Evolutionary conservation across 2,329 filamentous ascomycete genomes (phyloP), one percentile per base, ranked within the genome.

Genomic region (Cordyceps cateniannulata): DNA sequence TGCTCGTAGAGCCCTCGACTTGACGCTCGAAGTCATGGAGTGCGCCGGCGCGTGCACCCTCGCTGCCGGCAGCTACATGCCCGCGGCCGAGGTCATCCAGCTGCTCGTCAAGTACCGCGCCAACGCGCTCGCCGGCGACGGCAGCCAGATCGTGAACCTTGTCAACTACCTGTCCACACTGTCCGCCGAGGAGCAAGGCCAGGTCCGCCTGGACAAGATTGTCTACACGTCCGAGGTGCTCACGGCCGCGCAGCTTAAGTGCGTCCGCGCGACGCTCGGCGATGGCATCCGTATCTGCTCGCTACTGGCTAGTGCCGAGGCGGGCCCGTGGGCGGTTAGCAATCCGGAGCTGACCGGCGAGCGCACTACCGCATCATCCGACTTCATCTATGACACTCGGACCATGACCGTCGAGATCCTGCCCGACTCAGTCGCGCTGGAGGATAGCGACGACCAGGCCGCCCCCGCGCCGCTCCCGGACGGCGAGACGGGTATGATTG

Each of bases 201-300:
- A 61, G 5, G 66, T 79, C 42, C 68, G 63, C 1, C 45, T 79
- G 0, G 59, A 69, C 14, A 79, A 79, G 62, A 66, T 79, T 0
- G 69, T 80, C 3, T 80, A 79, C 60, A 79, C 77, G 0, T 79
- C 77, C 0, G 77, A 80, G 35, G 64, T 69, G 0, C 64, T 80
- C 24, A 75, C 70, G 0, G 6, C 50, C 0, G 55, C 68, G 0
- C 76, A 79, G 40, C 68, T 69, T 24, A 61, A 54, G 0, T 70
- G 72, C 14, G 69, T 79, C 1, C 40, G 40, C 3, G 59, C 65
- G 0, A 66, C 73, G 0, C 61, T 80, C 0, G 71, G 68, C 0
- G 62, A 66, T 0, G 29, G 8, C 7, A 64, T 77, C 10, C 67
- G 67, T 7, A 74, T 80, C 22, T 74, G 62, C 58, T 79, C 76